Conservation (phyloP, 176 grass and related monocot species). For the Otatea glauca region DNA sequence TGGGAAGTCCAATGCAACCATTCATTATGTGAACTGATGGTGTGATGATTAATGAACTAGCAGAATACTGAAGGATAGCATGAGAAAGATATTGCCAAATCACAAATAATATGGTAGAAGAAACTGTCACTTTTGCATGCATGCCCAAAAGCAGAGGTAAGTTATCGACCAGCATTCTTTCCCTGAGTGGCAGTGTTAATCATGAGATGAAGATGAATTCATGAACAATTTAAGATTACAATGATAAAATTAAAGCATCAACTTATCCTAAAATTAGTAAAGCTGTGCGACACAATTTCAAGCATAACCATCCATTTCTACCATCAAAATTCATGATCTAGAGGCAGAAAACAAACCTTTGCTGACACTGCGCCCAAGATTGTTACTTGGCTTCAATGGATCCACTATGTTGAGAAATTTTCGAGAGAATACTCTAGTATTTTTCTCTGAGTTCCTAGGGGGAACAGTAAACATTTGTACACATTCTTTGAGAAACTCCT, state of each 20-base stretch:
- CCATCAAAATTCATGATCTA: slow-evolving; percentile 24
- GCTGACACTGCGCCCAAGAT: slow-evolving; percentile 92
- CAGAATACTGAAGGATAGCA: neutral
- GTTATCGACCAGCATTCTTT: neutral
- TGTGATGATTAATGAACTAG: neutral
- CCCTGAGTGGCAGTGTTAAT: neutral
- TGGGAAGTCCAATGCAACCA: slow-evolving; percentile 8
- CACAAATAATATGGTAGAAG: neutral
- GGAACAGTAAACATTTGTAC: slow-evolving; percentile 50
- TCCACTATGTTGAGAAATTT: slow-evolving; percentile 95
- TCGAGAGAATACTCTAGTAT: slow-evolving; percentile 47
- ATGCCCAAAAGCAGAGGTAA: slow-evolving; percentile 12
- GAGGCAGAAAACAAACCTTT: slow-evolving; percentile 64
- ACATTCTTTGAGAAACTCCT: slow-evolving; percentile 67
- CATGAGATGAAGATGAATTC: slow-evolving; percentile 18
- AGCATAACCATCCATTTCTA: slow-evolving; percentile 3
- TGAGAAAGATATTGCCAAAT: neutral
- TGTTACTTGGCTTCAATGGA: slow-evolving; percentile 81
- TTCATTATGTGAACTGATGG: neutral
- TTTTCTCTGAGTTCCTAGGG: slow-evolving; percentile 55
- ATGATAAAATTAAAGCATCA: slow-evolving; percentile 1
- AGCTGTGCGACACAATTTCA: neutral
- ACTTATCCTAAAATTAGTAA: neutral
- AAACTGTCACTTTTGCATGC: neutral
- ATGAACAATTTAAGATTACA: neutral